Base-by-base conservation (phyloP, 73 alveolate species). In the Blepharisma japonicum region DNA sequence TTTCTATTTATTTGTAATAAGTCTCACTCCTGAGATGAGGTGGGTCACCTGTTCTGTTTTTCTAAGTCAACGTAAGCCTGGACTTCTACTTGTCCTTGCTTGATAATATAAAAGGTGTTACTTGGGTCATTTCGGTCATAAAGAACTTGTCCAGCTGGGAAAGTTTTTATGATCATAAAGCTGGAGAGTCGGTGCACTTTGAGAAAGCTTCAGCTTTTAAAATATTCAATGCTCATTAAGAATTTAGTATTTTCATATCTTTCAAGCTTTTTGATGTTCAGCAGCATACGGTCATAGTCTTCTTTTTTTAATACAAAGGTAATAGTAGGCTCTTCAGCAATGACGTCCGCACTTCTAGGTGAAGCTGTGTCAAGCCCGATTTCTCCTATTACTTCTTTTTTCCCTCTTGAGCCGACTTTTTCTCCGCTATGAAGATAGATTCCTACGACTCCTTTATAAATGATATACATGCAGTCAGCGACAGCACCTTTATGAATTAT, bases 241-340 rank as follows among this genome's bases (percentile, higher is more conserved):
- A 61, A 61, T 18, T 25, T 14, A 4, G 47, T 14, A 25, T 61
- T 18, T 61, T 61, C 46, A 18, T 61, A 39, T 61, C 23, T 61
- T 61, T 61, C 74, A 20, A 25, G 14, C 47, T 61, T 61, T 61
- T 61, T 61, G 74, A 14, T 14, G 47, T 61, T 61, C n/a, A 61
- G 23, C 14, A 61, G 14, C 18, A 61, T 61, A 39, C 23, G 14
- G 50, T 39, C 18, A 48, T 61, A 61, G 47, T 61, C 74, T 9
- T 18, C 14, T 14, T 61, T 39, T 61, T 14, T 18, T 18, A 61
- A 8, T 2, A 25, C 11, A 61, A 61, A 61, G 2, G 23, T 8
- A 3, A 61, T 25, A 1, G 23, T 39, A 14, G 38, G 49, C 18
- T 14, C 23, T 61, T 20, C 39, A 9, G 74, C 74, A 18, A 61